Evolutionary conservation across 495 filamentous ascomycete species (phyloP).

Genomic region (Lophiostoma macrostomum): DNA sequence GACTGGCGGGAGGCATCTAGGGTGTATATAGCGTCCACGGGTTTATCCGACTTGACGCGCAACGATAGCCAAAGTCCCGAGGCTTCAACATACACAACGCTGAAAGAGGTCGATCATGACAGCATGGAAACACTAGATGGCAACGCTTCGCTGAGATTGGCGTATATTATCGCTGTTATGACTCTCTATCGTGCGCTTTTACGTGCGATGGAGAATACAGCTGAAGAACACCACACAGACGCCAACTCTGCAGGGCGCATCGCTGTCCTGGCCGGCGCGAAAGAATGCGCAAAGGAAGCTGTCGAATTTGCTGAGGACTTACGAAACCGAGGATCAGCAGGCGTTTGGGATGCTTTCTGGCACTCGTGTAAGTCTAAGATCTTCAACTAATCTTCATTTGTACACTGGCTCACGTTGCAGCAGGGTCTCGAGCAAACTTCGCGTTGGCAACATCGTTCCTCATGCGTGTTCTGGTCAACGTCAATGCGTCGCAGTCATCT

Average conservation of each 20-base stretch:
- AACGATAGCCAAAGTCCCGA: not conserved
- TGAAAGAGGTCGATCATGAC: not conserved
- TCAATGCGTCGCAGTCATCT: not conserved
- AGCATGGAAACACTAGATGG: not conserved
- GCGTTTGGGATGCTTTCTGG: conserved; percentile 1
- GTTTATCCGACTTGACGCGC: not conserved
- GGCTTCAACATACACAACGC: not conserved
- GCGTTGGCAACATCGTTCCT: not conserved
- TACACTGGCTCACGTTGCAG: too few relatives aligned
- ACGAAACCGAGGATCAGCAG: not conserved
- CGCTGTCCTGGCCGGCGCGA: not conserved
- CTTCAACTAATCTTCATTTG: too few relatives aligned
- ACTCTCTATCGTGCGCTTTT: not conserved
- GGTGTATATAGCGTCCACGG: not conserved
- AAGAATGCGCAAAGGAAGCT: not conserved
- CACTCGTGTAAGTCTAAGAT: too few relatives aligned
- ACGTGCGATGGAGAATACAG: not conserved
- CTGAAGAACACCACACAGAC: not conserved
- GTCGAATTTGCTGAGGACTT: conserved; percentile 2
- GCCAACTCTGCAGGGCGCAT: not conserved
- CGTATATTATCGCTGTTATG: not conserved
- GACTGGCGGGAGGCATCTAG: not conserved
- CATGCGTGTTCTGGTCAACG: not conserved
- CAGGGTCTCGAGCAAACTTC: not conserved
- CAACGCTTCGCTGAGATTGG: not conserved